Percentiles rank a stretch among this genome's conserved stretches.
Evolutionary conservation across 192 early-diverging fungal genomes (phyloP).

Genomic region (Gryganskiella cystojenkinii): DNA sequence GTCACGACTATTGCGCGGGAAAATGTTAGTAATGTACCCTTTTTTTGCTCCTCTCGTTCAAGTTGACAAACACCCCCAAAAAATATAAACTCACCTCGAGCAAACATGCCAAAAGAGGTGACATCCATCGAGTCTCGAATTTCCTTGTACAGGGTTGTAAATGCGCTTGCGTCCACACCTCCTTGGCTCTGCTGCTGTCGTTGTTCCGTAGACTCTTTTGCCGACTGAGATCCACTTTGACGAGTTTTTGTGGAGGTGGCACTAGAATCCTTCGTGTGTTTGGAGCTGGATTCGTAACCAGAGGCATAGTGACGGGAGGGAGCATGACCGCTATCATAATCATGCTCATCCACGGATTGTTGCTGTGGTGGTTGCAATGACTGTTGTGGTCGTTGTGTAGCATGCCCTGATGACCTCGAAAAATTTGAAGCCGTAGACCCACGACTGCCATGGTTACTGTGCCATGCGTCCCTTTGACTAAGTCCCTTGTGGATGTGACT

Average conservation of each 20-base stretch:
- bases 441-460: no score
- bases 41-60: no score
- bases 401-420: no score
- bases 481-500: not conserved
- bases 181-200: not conserved
- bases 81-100: slow-evolving; percentile 21
- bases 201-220: not conserved
- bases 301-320: slow-evolving; percentile 3
- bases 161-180: slow-evolving; percentile 45
- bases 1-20: slow-evolving; percentile 21
- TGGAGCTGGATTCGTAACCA: slow-evolving; percentile 28
- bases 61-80: not conserved
- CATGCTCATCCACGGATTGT: not conserved
- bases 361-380: no score
- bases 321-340: not conserved
- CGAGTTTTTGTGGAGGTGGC: not conserved
- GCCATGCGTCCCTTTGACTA: not conserved
- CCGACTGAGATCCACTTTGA: slow-evolving; percentile 6
- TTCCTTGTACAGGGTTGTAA: slow-evolving; percentile 47
- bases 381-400: no score
- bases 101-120: slow-evolving; percentile 44
- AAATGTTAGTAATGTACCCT: no score
- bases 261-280: not conserved
- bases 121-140: slow-evolving; percentile 53
- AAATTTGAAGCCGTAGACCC: no score